Evolutionary conservation across 257 asterid species (phyloP).

Genomic region (Nicotiana tabacum): DNA sequence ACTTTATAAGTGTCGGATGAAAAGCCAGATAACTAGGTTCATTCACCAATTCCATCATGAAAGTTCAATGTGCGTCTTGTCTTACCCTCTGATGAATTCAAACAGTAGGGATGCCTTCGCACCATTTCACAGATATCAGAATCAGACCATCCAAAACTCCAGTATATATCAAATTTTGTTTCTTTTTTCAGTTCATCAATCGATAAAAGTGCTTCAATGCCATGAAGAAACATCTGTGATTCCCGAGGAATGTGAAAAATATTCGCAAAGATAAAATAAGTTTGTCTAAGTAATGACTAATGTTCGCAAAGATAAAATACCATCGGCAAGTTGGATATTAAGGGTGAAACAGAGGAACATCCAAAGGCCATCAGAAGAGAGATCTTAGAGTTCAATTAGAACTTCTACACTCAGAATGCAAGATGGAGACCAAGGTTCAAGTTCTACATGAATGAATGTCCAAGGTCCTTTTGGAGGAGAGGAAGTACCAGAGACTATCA

Average conservation of each 20-base stretch:
- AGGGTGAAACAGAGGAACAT: too few relatives aligned
- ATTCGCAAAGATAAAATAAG: too few relatives aligned
- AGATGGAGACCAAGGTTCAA: too few relatives aligned
- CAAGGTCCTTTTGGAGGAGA: background rate
- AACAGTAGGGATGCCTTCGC: background rate
- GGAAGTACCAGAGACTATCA: background rate
- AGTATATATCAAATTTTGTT: background rate
- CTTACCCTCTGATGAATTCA: background rate
- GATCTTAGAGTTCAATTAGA: too few relatives aligned
- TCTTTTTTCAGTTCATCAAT: background rate
- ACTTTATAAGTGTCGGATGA: background rate
- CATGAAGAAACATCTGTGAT: constrained; percentile 12
- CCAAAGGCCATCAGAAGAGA: too few relatives aligned
- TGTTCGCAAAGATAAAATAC: too few relatives aligned
- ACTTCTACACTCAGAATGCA: too few relatives aligned
- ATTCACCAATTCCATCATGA: background rate
- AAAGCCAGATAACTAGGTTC: background rate
- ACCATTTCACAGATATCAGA: background rate
- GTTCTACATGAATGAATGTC: too few relatives aligned
- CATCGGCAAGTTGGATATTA: too few relatives aligned
- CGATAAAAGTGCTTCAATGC: background rate
- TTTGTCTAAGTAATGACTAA: too few relatives aligned
- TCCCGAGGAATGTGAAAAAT: background rate
- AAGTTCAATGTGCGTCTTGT: background rate
- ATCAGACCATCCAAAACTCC: constrained; percentile 18